Conservation (phyloP, 1,284 basidiomycete genomes). For the Marasmius tenuissimus region DNA sequence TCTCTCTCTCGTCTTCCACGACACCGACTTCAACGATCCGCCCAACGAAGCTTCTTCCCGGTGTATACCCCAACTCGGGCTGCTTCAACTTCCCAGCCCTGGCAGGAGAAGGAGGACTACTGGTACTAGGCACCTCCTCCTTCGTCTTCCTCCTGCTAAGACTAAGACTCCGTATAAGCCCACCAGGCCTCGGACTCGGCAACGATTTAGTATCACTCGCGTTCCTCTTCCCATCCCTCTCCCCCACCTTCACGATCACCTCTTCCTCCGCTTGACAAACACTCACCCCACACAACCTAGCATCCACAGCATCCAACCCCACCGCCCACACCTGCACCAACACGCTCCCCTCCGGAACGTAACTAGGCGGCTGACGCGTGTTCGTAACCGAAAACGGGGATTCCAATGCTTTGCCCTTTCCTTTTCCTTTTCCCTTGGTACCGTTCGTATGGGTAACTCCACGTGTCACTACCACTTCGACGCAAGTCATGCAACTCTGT, state of each 20-base stretch:
- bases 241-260: slow-evolving; percentile 9
- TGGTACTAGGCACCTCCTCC: slow-evolving; percentile 1
- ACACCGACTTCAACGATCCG: slow-evolving; percentile 77
- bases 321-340: slow-evolving; percentile 87
- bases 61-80: slow-evolving; percentile 67
- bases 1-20: slow-evolving; percentile 74
- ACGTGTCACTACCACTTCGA: not conserved
- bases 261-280: no score
- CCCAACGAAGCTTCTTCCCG: slow-evolving; percentile 83
- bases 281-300: slow-evolving; percentile 56
- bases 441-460: not conserved
- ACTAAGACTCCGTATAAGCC: slow-evolving; percentile 22
- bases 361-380: slow-evolving; percentile 72
- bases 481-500: not conserved
- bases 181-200: not conserved
- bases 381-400: slow-evolving; percentile 41
- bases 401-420: not conserved
- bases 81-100: not conserved
- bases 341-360: slow-evolving; percentile 65
- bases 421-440: not conserved
- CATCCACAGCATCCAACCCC: slow-evolving; percentile 74
- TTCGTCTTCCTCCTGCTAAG: slow-evolving; percentile 8
- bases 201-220: not conserved
- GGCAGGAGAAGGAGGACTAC: not conserved
- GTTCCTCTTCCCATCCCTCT: slow-evolving; percentile 24